Conservation (phyloP, 257 asterid genomes). For the Fraxinus americana region DNA sequence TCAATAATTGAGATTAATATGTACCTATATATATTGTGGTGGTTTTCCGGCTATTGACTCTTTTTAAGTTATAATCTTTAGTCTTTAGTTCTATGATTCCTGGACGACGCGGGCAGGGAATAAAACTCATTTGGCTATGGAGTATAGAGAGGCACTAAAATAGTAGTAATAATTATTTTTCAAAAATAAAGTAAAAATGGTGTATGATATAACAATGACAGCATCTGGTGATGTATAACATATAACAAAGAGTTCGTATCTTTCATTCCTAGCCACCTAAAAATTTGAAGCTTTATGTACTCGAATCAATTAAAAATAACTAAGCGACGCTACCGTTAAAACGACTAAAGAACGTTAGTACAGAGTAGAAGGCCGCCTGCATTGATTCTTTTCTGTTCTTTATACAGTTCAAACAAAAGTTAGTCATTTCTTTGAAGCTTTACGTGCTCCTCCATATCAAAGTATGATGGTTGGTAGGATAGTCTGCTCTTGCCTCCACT, state of each 20-base stretch:
- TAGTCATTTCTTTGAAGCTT: slow-evolving; percentile 47
- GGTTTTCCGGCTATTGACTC: too few relatives aligned
- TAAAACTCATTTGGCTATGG: too few relatives aligned
- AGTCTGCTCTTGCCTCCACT: slow-evolving; percentile 18
- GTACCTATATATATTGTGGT: too few relatives aligned
- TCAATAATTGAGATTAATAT: too few relatives aligned
- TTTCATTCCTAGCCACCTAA: not conserved
- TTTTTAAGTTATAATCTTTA: too few relatives aligned
- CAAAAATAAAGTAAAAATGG: not conserved
- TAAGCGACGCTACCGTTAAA: not conserved
- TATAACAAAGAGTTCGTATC: not conserved
- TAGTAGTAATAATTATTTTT: not conserved
- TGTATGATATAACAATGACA: not conserved
- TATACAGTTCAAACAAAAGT: slow-evolving; percentile 62
- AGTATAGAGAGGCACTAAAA: not conserved
- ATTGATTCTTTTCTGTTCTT: slow-evolving; percentile 55
- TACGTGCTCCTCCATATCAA: slow-evolving; percentile 66
- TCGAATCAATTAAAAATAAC: slow-evolving; percentile 8
- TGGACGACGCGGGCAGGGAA: too few relatives aligned
- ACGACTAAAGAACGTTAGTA: slow-evolving; percentile 35
- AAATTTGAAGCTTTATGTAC: not conserved
- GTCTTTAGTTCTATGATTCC: too few relatives aligned
- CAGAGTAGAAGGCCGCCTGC: slow-evolving; percentile 74
- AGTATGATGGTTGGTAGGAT: slow-evolving; percentile 26
- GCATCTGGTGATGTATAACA: not conserved